phyloP scores from a whole-genome alignment of 805 yeast genomes.

The Kodamaea fukazawae region DNA sequence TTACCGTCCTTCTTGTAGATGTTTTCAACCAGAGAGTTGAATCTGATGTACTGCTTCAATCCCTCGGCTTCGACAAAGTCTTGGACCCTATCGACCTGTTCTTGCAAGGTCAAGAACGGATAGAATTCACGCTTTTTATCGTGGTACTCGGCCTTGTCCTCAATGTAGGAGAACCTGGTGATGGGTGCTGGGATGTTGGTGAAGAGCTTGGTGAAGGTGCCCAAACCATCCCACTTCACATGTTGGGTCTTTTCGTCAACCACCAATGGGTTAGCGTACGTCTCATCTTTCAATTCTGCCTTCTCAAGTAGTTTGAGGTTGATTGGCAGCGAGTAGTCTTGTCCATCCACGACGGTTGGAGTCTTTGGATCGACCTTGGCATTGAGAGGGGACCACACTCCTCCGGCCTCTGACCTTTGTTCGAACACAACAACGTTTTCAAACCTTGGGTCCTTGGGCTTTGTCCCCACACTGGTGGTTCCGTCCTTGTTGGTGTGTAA shows the following conservation, averaged over 20 bases:
- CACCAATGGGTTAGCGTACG: constrained; percentile 16
- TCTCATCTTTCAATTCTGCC: constrained; percentile 16
- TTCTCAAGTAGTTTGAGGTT: constrained; percentile 22
- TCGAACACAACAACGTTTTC: constrained; percentile 43
- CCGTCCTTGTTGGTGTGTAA: constrained; percentile 28
- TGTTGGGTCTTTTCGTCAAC: constrained; percentile 10
- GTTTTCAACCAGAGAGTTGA: constrained; percentile 40
- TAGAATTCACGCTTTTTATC: constrained; percentile 25
- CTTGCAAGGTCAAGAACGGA: constrained; percentile 39
- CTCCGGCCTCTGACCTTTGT: constrained; percentile 43
- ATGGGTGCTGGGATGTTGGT: constrained; percentile 41
- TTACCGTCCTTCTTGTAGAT: constrained; percentile 32
- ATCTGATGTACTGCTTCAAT: constrained; percentile 31
- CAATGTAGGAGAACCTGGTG: constrained; percentile 37
- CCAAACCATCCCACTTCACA: constrained; percentile 38
- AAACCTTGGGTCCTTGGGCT: constrained; percentile 22
- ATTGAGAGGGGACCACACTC: constrained; percentile 37
- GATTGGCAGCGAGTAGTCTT: constrained; percentile 35
- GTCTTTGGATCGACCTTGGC: constrained; percentile 19
- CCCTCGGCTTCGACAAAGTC: constrained; percentile 26
- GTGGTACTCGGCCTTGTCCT: constrained; percentile 19
- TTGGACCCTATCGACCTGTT: constrained; percentile 25
- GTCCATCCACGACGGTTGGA: constrained; percentile 27
- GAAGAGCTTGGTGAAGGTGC: constrained; percentile 36
- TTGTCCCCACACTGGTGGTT: constrained; percentile 15